Conservation (phyloP, 768 basidiomycete species). For the Termitomyces sp. region DNA sequence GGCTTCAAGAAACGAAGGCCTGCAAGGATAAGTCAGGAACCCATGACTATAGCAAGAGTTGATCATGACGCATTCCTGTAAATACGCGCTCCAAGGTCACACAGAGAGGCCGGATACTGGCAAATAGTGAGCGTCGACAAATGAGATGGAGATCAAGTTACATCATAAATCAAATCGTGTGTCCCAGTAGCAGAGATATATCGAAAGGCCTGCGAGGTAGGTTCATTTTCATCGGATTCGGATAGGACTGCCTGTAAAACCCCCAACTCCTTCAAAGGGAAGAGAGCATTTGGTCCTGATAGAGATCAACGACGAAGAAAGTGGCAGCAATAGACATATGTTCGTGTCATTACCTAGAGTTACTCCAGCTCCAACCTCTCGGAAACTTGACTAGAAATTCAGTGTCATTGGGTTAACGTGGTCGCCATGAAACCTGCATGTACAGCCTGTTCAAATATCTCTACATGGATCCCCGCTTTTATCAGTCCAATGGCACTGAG, state of each 20-base stretch:
- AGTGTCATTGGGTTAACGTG: neutral
- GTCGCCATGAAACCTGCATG: neutral
- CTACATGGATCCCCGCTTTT: conserved; percentile 36
- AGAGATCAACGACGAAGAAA: neutral
- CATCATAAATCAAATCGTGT: conserved; percentile 42
- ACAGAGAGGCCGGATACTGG: conserved; percentile 27
- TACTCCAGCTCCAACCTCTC: conserved; percentile 53
- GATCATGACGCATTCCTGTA: conserved; percentile 25
- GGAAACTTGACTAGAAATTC: conserved; percentile 35
- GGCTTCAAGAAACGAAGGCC: conserved; percentile 47
- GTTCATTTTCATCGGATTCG: conserved; percentile 28
- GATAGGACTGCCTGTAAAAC: conserved; percentile 38
- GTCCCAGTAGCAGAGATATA: conserved; percentile 37
- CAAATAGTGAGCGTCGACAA: neutral
- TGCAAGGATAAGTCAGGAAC: conserved; percentile 14
- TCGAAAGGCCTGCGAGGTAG: conserved; percentile 27
- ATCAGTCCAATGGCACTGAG: conserved; percentile 36
- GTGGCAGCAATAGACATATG: neutral
- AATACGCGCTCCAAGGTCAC: conserved; percentile 37
- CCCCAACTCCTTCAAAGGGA: conserved; percentile 39
- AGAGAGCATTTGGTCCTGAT: conserved; percentile 46
- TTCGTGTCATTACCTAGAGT: conserved; percentile 33
- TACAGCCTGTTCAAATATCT: conserved; percentile 51
- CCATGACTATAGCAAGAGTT: neutral
- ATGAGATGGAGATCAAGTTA: conserved; percentile 17